A percentile compares a stretch with the other conserved stretches of the same genome.
Conservation (phyloP, 306 rosid genomes). For the Alnus glutinosa region DNA sequence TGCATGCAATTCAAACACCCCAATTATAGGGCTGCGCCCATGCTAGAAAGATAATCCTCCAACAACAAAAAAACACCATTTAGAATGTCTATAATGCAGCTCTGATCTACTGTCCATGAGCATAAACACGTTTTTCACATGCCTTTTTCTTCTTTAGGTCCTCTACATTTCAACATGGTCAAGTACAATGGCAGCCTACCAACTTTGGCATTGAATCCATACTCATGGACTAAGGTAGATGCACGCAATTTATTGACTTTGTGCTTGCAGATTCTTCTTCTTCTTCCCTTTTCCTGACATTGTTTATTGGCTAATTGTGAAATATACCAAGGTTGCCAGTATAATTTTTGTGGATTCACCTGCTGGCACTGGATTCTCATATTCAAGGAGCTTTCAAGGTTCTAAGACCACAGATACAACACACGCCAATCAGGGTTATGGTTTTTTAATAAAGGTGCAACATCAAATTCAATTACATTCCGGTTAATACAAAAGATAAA, state of each 20-base stretch:
- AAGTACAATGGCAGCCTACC: constrained; percentile 41
- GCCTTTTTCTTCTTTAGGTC: constrained; percentile 21
- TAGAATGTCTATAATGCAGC: background rate
- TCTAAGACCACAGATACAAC: background rate
- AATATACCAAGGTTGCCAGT: constrained; percentile 24
- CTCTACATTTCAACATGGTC: constrained; percentile 27
- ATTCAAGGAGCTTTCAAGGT: constrained; percentile 17
- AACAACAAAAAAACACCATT: no score
- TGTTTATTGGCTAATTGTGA: background rate
- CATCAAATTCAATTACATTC: background rate
- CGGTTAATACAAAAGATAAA: background rate
- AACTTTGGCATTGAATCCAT: constrained; percentile 16
- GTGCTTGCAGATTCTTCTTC: background rate
- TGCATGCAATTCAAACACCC: background rate
- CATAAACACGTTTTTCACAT: no score
- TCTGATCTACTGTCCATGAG: no score
- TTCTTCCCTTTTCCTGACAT: background rate
- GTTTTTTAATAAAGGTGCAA: constrained; percentile 27
- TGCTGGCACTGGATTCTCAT: constrained; percentile 37
- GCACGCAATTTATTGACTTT: background rate
- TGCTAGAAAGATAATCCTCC: no score
- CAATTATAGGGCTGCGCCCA: no score
- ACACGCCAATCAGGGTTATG: constrained; percentile 1
- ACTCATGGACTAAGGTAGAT: constrained; percentile 45
- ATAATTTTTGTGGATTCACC: constrained; percentile 36